A percentile compares a stretch with the other conserved stretches of the same genome.
Evolutionary conservation across 441 rosid genomes (phyloP).

Genomic region (Populus hybrid): DNA sequence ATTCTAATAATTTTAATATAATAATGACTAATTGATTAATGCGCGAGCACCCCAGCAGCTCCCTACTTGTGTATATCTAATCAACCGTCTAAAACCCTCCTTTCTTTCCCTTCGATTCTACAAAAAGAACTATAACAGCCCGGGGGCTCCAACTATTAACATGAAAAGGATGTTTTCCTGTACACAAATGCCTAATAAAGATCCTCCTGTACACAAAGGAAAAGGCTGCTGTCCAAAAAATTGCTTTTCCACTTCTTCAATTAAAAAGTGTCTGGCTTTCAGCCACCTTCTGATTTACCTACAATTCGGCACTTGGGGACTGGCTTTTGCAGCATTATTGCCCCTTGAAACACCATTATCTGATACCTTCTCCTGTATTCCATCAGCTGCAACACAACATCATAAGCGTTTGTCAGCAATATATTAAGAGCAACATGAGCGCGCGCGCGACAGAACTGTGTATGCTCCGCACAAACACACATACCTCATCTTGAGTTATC

Average conservation of each 20-base stretch:
- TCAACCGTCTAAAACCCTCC: background rate
- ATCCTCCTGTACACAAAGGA: slow-evolving; percentile 25
- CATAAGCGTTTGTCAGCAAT: background rate
- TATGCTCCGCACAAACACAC: background rate
- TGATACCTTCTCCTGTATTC: slow-evolving; percentile 58
- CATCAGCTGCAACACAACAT: slow-evolving; percentile 38
- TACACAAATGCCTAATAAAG: background rate
- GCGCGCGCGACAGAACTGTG: too few species aligned
- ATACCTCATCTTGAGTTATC: slow-evolving; percentile 65
- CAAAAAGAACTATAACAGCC: background rate
- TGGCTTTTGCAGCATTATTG: slow-evolving; percentile 70
- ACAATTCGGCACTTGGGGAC: slow-evolving; percentile 44
- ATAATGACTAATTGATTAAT: background rate
- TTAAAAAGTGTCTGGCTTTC: background rate
- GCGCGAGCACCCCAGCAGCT: background rate
- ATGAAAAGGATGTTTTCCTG: background rate
- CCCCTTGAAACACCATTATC: slow-evolving; percentile 81
- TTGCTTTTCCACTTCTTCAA: background rate
- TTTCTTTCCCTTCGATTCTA: slow-evolving; percentile 4
- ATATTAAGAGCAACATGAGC: too few species aligned
- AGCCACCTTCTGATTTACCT: slow-evolving; percentile 29
- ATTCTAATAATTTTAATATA: background rate
- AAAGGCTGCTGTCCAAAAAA: slow-evolving; percentile 18
- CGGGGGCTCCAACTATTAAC: background rate
- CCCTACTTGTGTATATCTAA: background rate